These are phyloP conservation scores for Lentinula guzmanii DNA, from an alignment of 768 basidiomycete genomes.

Conservation along the genomic window DNA sequence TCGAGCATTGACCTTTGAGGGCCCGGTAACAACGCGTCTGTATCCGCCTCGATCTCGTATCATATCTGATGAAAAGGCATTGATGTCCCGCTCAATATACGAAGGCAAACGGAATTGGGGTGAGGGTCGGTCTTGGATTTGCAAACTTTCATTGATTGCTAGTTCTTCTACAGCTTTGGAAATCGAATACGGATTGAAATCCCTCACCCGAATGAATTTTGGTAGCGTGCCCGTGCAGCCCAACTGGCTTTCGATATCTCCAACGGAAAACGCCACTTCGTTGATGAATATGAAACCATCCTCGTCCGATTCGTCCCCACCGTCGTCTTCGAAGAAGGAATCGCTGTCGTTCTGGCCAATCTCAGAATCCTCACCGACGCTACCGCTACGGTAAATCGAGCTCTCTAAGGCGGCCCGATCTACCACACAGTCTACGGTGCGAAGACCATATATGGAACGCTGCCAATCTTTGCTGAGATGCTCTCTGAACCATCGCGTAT, in stretches of 20 bases:
- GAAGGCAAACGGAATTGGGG: background rate
- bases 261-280: background rate
- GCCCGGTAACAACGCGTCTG: conserved; percentile 27
- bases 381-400: background rate
- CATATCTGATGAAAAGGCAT: background rate
- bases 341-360: background rate
- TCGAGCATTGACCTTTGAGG: conserved; percentile 34
- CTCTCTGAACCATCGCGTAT: conserved; percentile 51
- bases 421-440: conserved; percentile 40
- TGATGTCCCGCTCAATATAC: background rate
- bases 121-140: background rate
- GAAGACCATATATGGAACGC: conserved; percentile 45
- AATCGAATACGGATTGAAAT: conserved; percentile 31
- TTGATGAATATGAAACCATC: background rate
- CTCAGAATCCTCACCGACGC: background rate
- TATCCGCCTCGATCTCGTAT: conserved; percentile 21
- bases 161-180: conserved; percentile 8
- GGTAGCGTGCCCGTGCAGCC: background rate
- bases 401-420: conserved; percentile 2
- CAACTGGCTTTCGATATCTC: background rate
- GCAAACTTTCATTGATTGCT: background rate
- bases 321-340: conserved; percentile 1
- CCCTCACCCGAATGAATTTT: conserved; percentile 24
- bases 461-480: conserved; percentile 48
- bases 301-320: background rate